phyloP scores from a whole-genome alignment of 768 basidiomycete genomes.

The Xerocomus potaroensis region DNA sequence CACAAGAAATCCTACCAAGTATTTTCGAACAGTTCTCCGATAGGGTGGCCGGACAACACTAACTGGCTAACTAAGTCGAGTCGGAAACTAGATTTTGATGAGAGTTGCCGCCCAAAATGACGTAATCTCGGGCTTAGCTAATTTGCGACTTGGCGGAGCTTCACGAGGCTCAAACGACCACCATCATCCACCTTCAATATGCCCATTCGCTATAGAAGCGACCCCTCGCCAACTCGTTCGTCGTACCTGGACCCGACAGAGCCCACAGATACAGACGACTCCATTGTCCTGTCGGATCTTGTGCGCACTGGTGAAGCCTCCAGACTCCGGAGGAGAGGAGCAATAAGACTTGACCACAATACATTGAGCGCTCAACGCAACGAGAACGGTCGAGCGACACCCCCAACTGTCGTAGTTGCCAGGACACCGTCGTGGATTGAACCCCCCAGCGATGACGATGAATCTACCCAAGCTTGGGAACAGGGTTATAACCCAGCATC shows the following conservation, averaged over 20 bases:
- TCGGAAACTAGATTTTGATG: too few species aligned
- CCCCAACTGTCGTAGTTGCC: slow-evolving; percentile 26
- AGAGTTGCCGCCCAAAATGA: too few species aligned
- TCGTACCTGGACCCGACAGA: slow-evolving; percentile 19
- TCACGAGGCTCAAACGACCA: slow-evolving; percentile 22
- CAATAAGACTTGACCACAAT: slow-evolving; percentile 57
- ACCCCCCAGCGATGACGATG: slow-evolving; percentile 30
- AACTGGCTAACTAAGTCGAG: too few species aligned
- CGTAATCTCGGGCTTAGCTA: slow-evolving; percentile 11
- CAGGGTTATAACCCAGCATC: slow-evolving; percentile 29
- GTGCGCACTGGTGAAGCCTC: slow-evolving; percentile 73
- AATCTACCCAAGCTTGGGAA: slow-evolving; percentile 32
- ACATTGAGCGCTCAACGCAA: slow-evolving; percentile 25
- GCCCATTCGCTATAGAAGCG: slow-evolving; percentile 31
- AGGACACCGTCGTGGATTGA: slow-evolving; percentile 34
- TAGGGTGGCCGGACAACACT: too few species aligned
- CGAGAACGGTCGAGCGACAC: slow-evolving; percentile 22
- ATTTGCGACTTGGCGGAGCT: neutral
- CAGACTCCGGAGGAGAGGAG: slow-evolving; percentile 66
- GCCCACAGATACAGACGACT: slow-evolving; percentile 55
- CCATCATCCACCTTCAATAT: slow-evolving; percentile 22
- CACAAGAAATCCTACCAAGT: too few species aligned
- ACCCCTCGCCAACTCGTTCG: slow-evolving; percentile 6
- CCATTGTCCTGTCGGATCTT: slow-evolving; percentile 69
- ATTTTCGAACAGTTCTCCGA: too few species aligned